A percentile compares a stretch with the other conserved stretches of the same genome.
These are phyloP conservation scores for Dendrostoma leiphaemia DNA, from an alignment of 2,329 filamentous ascomycete species.

Conservation along the genomic window DNA sequence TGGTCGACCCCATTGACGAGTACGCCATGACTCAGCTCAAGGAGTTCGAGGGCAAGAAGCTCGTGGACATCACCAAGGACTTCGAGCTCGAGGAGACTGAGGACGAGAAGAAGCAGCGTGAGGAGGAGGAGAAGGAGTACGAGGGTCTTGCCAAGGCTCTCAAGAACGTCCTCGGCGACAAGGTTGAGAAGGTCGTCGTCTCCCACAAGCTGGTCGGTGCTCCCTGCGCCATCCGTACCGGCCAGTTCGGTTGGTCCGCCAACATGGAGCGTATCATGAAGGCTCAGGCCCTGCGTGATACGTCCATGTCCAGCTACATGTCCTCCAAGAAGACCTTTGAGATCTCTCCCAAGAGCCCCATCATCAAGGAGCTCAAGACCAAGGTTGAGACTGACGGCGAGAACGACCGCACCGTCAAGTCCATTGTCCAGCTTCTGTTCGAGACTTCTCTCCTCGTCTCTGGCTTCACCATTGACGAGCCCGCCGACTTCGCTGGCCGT, in stretches of 20 bases:
- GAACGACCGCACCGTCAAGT: slow-evolving; percentile 99
- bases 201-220: slow-evolving; percentile 94
- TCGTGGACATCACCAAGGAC: slow-evolving; percentile 99
- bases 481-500: slow-evolving; percentile 94
- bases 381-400: slow-evolving; percentile 98
- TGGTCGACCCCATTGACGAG: slow-evolving; percentile 98
- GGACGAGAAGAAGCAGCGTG: slow-evolving; percentile 95
- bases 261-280: slow-evolving; percentile 99
- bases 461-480: slow-evolving; percentile 99
- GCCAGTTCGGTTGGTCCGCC: slow-evolving; percentile 99
- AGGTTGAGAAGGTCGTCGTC: slow-evolving; percentile 99
- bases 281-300: slow-evolving; percentile 99
- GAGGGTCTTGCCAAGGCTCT: slow-evolving; percentile 92
- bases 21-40: slow-evolving; percentile 99
- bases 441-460: slow-evolving; percentile 98
- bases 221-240: slow-evolving; percentile 97
- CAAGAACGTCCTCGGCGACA: slow-evolving; percentile 99
- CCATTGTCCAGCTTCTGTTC: slow-evolving; percentile 96
- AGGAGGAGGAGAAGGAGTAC: slow-evolving; percentile 97
- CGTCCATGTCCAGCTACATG: slow-evolving; percentile 99
- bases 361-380: slow-evolving; percentile 98
- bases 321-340: slow-evolving; percentile 99
- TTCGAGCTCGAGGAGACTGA: slow-evolving; percentile 99
- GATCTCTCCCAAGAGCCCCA: slow-evolving; percentile 97
- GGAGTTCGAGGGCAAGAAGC: slow-evolving; percentile 99